Evolutionary conservation across 23 red algal genomes (phyloP), one percentile per base, ranked within the genome.

Genomic region (Pyropia yezoensis): DNA sequence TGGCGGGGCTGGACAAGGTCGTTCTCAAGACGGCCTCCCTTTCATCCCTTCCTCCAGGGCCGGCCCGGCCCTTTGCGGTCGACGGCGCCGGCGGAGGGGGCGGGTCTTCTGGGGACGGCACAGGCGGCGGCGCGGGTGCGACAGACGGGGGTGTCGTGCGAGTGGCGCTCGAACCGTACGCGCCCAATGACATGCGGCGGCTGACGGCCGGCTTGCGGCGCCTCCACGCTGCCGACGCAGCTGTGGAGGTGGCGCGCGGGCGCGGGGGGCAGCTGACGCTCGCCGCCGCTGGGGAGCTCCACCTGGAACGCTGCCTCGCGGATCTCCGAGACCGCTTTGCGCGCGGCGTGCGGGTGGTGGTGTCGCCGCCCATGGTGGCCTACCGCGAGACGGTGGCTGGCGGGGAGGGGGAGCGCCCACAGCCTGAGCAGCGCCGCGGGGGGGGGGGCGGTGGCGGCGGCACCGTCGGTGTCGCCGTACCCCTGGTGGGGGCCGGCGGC

Each of bases 21-120:
- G 80, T 98, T 33, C 70, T 86, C 18, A 98, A 98, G 61, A 90
- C 94, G 24, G 94, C 94, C 17, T 87, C 94, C 7, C 27, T 98
- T 4, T 83, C 80, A n/a, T 82, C 69, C 32, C 65, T 91, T 50
- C 71, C 85, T 14, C 94, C 94, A 12, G 92, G 86, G 8, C 29
- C 64, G 16, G 73, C 80, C 65, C 65, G 39, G 39, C 39, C 39
- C 4, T 47, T 47, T 47, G 39, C 39, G 4, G 39, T 47, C 39
- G 39, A 47, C 11, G 39, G 39, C 39, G 39, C 39, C 39, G 39
- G 39, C 39, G 39, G 39, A 3, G 39, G 39, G 39, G 7, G 39
- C 11, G 39, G 6, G 9, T 1, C 39, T 47, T 6, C 39, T 6
- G 39, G 7, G 6, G 39, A 7, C 9, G 39, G 39, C 39, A 13